Evolutionary conservation across 1,139 yeast species (phyloP), one percentile per base, ranked within the genome.

Genomic region (Chernovozyma aurita): DNA sequence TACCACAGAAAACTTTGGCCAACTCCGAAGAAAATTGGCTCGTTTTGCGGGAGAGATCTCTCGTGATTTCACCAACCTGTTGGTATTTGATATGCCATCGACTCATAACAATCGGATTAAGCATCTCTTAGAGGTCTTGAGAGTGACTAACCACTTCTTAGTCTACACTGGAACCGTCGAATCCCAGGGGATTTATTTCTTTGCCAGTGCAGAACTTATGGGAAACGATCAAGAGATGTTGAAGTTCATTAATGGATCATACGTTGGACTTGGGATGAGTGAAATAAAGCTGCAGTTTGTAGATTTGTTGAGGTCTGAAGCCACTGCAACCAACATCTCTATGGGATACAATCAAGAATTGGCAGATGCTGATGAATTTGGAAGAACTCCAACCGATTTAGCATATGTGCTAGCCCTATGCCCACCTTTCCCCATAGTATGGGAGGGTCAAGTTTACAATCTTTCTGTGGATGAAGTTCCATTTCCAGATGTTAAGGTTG

Each of bases 361-460:
- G 12, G 28, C 8, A 6, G 28, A 26, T 13, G 6, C 28, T 12
- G 28, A 13, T 26, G 28, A 26, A 26, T 8, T 16, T 16, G 9
- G 17, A 13, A 14, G 8, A 13, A 26, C 17, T 16, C 28, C 59
- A 0, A 60, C 60, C 22, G 72, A 65, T 16, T 57, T 63, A 37
- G 80, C 86, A 0, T 87, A 87, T 47, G 73, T 88, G 13, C 52
- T 90, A 25, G 82, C 90, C 0, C 62, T 88, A 17, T 80, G 86
- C 49, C 92, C 95, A 2, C 75, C 82, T 12, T 86, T 85, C 49
- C 95, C 97, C 0, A 74, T 90, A 53, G 78, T 85, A 21, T 90
- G 97, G 97, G 92, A 85, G 45, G 97, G 97, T 2, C 72, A 75
- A 18, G 80, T 84, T 42, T 74, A 82, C 25, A 75, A 78, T 35